Percentiles rank a stretch among this genome's conserved stretches.
Evolutionary conservation across 257 asterid species (phyloP).

Genomic region (Anisodus tanguticus): DNA sequence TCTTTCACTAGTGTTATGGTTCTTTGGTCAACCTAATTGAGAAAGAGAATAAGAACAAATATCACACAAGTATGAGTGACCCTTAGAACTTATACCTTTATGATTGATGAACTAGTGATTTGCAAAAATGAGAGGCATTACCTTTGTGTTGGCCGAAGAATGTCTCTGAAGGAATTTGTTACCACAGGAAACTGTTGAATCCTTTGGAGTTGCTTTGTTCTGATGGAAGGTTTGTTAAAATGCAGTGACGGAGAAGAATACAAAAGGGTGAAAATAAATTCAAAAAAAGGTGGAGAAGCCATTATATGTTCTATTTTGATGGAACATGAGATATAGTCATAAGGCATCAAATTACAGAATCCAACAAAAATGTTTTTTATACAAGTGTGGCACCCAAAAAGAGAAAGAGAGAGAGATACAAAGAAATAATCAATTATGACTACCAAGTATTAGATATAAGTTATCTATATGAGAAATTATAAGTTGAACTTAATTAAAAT

Average conservation of each 20-base stretch:
- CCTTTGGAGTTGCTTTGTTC: conserved; percentile 56
- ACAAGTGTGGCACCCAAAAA: no score
- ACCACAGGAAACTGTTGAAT: conserved; percentile 45
- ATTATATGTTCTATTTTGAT: neutral
- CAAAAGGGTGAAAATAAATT: conserved; percentile 1
- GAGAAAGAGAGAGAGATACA: neutral
- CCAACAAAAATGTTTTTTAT: neutral
- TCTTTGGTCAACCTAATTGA: conserved; percentile 51
- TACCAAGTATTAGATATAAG: neutral
- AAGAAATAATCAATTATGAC: neutral
- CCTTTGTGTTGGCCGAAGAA: conserved; percentile 52
- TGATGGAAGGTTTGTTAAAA: conserved; percentile 34
- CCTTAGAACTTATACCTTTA: neutral
- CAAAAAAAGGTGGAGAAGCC: neutral
- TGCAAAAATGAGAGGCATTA: conserved; percentile 30
- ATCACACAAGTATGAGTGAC: conserved; percentile 9
- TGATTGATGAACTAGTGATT: conserved; percentile 13
- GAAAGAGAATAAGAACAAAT: conserved; percentile 20
- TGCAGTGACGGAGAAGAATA: conserved; percentile 20
- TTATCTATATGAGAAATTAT: no score
- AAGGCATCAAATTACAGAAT: neutral
- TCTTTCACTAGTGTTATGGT: conserved; percentile 38
- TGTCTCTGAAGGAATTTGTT: conserved; percentile 44
- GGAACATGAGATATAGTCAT: neutral
- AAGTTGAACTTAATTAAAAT: neutral